These are phyloP conservation scores for Neurospora sp. DNA, from an alignment of 495 filamentous ascomycete genomes.

Conservation along the genomic window DNA sequence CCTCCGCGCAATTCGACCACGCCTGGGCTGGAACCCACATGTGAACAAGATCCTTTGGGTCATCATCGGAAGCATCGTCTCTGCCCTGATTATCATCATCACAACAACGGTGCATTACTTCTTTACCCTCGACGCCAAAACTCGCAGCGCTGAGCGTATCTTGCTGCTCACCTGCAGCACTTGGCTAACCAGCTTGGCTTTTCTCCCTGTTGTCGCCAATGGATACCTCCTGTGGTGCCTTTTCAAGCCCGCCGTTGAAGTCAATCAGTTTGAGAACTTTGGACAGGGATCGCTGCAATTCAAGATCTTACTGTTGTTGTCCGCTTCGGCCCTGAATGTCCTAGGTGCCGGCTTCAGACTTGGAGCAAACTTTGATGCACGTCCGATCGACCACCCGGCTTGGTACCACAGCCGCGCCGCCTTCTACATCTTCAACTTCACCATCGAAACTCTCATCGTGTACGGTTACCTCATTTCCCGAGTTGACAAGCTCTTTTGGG, in stretches of 20 bases:
- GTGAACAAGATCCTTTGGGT: constrained; percentile 38
- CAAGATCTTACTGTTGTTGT: constrained; percentile 53
- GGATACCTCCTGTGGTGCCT: constrained; percentile 27
- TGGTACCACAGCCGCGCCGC: constrained; percentile 60
- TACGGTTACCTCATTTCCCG: constrained; percentile 49
- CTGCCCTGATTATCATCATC: constrained; percentile 61
- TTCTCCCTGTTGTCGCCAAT: constrained; percentile 42
- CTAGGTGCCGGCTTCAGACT: constrained; percentile 60
- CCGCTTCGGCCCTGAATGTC: constrained; percentile 45
- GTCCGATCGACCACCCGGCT: constrained; percentile 46
- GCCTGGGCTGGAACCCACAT: constrained; percentile 50
- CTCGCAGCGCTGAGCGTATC: constrained; percentile 41
- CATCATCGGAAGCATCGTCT: constrained; percentile 48
- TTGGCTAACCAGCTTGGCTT: constrained; percentile 58
- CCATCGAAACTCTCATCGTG: constrained; percentile 61
- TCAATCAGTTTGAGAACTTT: constrained; percentile 49
- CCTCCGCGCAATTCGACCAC: constrained; percentile 57
- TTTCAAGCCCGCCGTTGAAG: constrained; percentile 24
- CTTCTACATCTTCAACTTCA: constrained; percentile 74
- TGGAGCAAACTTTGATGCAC: constrained; percentile 44
- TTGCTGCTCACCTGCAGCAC: constrained; percentile 58
- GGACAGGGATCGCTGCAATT: constrained; percentile 51
- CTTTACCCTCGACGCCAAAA: constrained; percentile 50
- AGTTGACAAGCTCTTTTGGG: constrained; percentile 62
- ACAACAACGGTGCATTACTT: constrained; percentile 49